Percentiles rank a stretch among this genome's conserved stretches.
These are phyloP conservation scores for Suillus luteus DNA, from an alignment of 768 basidiomycete genomes.

Conservation along the genomic window DNA sequence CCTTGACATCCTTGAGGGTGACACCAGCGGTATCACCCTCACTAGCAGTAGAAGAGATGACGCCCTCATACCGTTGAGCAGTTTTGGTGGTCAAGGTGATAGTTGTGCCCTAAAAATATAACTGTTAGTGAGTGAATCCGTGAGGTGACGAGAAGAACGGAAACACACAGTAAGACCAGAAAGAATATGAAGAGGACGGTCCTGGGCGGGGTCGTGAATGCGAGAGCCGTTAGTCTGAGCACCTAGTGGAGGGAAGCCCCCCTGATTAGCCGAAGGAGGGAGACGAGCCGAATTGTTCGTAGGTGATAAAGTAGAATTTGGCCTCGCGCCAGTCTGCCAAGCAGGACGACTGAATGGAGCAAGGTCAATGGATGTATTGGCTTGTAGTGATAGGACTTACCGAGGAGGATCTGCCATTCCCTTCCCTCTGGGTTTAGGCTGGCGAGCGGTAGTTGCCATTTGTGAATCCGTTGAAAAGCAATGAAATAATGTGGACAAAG, in stretches of 20 bases:
- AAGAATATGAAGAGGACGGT: conserved; percentile 64
- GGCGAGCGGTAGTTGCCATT: conserved; percentile 69
- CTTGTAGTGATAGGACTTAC: conserved; percentile 42
- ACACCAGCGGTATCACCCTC: conserved; percentile 76
- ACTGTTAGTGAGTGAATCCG: conserved; percentile 19
- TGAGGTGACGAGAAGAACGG: conserved; percentile 4
- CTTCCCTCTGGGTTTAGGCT: conserved; percentile 64
- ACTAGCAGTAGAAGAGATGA: conserved; percentile 55
- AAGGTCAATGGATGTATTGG: conserved; percentile 13
- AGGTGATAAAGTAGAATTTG: conserved; percentile 73
- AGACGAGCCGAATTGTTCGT: conserved; percentile 41
- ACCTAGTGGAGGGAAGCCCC: conserved; percentile 46
- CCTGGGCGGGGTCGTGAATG: conserved; percentile 50
- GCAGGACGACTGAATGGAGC: conserved; percentile 44
- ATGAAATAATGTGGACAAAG: conserved; percentile 32
- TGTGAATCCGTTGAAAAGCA: conserved; percentile 29
- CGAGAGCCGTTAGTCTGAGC: conserved; percentile 49
- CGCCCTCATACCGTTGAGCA: conserved; percentile 72
- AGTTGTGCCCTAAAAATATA: conserved; percentile 63
- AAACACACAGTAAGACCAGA: conserved; percentile 69
- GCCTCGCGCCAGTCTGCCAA: conserved; percentile 63
- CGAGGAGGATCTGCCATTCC: conserved; percentile 57
- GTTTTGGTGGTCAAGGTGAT: conserved; percentile 77
- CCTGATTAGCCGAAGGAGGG: conserved; percentile 38
- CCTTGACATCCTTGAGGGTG: conserved; percentile 76